Base-by-base conservation (phyloP, 495 filamentous ascomycete genomes). In the Neurospora intermedia region DNA sequence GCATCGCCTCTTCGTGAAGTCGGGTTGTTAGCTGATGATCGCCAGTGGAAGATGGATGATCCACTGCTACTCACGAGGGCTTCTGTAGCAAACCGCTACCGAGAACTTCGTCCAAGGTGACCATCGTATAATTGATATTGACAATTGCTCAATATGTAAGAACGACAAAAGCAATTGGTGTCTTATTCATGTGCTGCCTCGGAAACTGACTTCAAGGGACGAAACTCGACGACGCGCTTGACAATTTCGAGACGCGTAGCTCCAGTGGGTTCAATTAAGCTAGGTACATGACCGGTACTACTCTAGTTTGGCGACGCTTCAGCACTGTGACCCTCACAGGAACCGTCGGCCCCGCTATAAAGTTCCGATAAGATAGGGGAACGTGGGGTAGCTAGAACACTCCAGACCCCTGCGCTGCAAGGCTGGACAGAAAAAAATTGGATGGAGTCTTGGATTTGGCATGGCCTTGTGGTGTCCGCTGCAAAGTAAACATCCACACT, bases 1-100 rank as follows among this genome's bases (percentile, higher is more conserved):
- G 78, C 75, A 42, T 83, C 75, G 74, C 79, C 83, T 69, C 85
- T 87, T 74, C 2, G 40, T 72, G n/a, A 70, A 76, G 18, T 35
- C 2, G 35, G 35, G 35, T 3, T 59, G 74, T 80, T 72, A 77
- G 69, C 31, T n/a, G 16, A 27, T 69, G 38, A 16, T 16, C 11
- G 38, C 18, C 43, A 62, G 41, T 73, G 69, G 13, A 18, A 39
- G 69, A 69, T 43, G 11, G 38, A 48, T 62, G 54, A 62, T 62
- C 27, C 27, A 18, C 13, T 62, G 54, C 15, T 35, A 40, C 77
- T 69, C 77, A 80, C 78, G 75, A 76, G 8, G 80, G 79, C 39
- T 79, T 79, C 43, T 81, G 80, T 41, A 82, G 76, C 71, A 82
- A 71, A 23, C 74, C 66, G 15, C 43, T 42, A 46, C 71, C 72